Evolutionary conservation across 2,329 filamentous ascomycete genomes (phyloP), one percentile per base, ranked within the genome.

Genomic region (Ophiostoma himal-ulmi): DNA sequence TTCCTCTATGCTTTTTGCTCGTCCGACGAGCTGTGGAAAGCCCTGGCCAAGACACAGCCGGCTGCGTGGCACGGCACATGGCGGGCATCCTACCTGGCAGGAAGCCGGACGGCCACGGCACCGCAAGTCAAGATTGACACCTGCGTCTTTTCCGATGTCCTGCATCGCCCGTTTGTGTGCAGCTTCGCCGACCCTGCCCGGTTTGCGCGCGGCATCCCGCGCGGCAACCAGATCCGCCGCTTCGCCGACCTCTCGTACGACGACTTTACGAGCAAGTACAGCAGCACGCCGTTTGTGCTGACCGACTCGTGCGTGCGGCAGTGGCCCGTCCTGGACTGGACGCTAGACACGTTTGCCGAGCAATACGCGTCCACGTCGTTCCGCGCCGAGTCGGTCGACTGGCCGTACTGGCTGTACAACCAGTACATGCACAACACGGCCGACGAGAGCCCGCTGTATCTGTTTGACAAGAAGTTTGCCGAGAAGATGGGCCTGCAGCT

Each of bases 301-400:
- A 96, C 93, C 7, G 57, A 57, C 57, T 44, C 44, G 20, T 92
- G 91, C 20, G 91, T 97, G 72, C 91, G 89, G 76, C 78, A 86
- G 72, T 98, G 95, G 94, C 91, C 92, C 1, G 88, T 90, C 0
- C 93, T 86, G 78, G 82, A 85, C 37, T 98, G 94, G 94, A 89
- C 86, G 3, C 84, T 91, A 13, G 84, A 90, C n/a, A 80, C 80
- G 11, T 83, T 98, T 0, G 81, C 90, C 0, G 76, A 82, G n/a
- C 82, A 83, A 72, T 93, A 93, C 77, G 82, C 84, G 0, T 80
- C 89, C 68, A 84, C 90, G 2, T 84, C 86, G 68, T 97, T 98
- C 79, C 88, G 93, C 57, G 94, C 94, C 11, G 95, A 98, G 83
- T 91, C 93, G 0, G 94, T 98, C 5, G 93, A 97, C 80, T 98